These are phyloP conservation scores for Pezicula neosporulosa DNA, from an alignment of 2,329 filamentous ascomycete genomes.

Conservation along the genomic window DNA sequence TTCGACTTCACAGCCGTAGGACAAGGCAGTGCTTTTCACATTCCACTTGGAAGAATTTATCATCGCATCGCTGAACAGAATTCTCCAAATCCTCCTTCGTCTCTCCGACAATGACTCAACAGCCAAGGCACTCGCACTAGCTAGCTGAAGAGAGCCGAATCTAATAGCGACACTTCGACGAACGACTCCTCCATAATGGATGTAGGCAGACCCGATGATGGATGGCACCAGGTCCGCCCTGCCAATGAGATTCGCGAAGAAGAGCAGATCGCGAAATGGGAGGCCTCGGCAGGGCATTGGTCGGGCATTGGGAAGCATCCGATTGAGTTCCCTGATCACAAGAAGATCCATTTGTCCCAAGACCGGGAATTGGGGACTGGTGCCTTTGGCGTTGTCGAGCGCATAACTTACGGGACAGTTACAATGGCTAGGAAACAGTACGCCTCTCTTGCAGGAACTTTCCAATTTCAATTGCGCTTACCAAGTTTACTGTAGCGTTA, in stretches of 20 bases:
- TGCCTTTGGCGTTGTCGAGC: conserved; percentile 41
- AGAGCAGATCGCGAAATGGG: conserved; percentile 21
- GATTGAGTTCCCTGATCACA: conserved; percentile 11
- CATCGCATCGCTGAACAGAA: too few relatives aligned
- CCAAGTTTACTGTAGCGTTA: conserved; percentile 20
- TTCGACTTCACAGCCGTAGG: too few relatives aligned
- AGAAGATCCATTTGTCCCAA: conserved; percentile 9
- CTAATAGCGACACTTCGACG: too few relatives aligned
- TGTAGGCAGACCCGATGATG: conserved; percentile 7
- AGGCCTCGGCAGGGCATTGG: conserved; percentile 15
- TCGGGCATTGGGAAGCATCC: conserved; percentile 21
- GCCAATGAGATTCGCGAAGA: conserved; percentile 16
- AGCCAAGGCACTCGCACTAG: too few relatives aligned
- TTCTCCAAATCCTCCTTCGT: too few relatives aligned
- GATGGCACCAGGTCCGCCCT: conserved; percentile 18
- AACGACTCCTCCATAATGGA: too few relatives aligned
- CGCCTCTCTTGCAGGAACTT: background rate
- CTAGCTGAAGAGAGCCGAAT: too few relatives aligned
- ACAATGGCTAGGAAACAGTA: conserved; percentile 41
- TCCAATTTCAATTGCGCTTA: conserved; percentile 6
- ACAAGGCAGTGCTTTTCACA: too few relatives aligned
- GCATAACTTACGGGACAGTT: conserved; percentile 35
- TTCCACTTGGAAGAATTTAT: too few relatives aligned
- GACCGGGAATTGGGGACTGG: conserved; percentile 37
- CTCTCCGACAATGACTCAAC: too few relatives aligned